Evolutionary conservation across 495 filamentous ascomycete genomes (phyloP), one percentile per base, ranked within the genome.

Genomic region (Bombardia bombarda): DNA sequence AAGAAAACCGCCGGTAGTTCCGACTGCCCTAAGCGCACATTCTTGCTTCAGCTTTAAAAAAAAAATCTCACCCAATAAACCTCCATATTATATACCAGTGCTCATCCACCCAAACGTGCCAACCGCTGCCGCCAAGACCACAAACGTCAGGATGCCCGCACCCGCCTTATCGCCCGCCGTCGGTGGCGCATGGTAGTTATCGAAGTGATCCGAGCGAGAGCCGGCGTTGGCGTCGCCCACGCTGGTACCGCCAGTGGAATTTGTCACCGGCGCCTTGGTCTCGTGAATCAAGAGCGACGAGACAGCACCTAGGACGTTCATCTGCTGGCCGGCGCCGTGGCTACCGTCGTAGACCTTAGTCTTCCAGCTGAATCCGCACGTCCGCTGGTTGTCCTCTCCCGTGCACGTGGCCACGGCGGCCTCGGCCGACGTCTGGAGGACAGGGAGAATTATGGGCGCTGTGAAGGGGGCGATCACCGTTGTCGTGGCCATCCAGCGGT

Each of bases 401-500:
- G 69, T 69, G 55, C 88, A 95, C 12, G 80, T 76, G 17, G 68
- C 53, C 16, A 86, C 78, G 19, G 84, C 89, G n/a, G 80, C 83
- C 35, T 65, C 52, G 1, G 83, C 78, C 10, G 85, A 87, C 3
- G 73, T 70, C 3, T 63, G 64, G 10, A 94, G 69, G n/a, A 78
- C 69, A 3, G 74, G 72, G 64, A 86, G 78, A 49, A 95, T 74
- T 32, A 55, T 62, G 30, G 69, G 67, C 22, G 63, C 63, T 2
- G 73, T 80, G 57, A 78, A 84, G 2, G 88, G 86, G 0, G 81
- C 86, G 37, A 90, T 56, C 50, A 86, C 77, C 7, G 82, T 81
- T 3, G 77, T 73, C 5, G 69, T 65, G n/a, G 79, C 78, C 62
- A 94, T 74, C 84, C 86, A 94, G 19, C 88, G 84, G 18, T 85